phyloP scores from a whole-genome alignment of 352 stramenopile genomes.

The Aphanomyces invadans region DNA sequence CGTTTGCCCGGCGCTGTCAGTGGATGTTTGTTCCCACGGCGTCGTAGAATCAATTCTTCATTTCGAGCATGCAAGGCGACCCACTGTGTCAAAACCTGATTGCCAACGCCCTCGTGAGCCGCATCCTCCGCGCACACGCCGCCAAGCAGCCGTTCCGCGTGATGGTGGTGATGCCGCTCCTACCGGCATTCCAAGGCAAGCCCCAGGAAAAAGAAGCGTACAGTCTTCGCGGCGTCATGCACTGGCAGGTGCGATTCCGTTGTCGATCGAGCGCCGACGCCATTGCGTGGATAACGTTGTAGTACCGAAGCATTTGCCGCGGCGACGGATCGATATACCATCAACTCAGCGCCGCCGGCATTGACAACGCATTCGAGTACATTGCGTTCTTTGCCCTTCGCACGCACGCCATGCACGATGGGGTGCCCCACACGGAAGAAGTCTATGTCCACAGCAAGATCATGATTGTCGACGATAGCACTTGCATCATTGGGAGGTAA shows the following conservation, averaged over 20 bases:
- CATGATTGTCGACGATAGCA: slow-evolving; percentile 82
- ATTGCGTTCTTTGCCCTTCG: slow-evolving; percentile 80
- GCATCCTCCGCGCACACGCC: slow-evolving; percentile 62
- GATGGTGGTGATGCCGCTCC: slow-evolving; percentile 74
- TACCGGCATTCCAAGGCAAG: slow-evolving; percentile 76
- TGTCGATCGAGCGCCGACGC: not conserved
- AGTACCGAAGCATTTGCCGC: slow-evolving; percentile 79
- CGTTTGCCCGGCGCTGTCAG: too few species aligned
- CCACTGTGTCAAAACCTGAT: slow-evolving; percentile 71
- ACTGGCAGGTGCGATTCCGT: slow-evolving; percentile 44
- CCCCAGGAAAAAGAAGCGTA: slow-evolving; percentile 71
- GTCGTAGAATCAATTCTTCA: slow-evolving; percentile 82
- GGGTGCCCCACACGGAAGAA: slow-evolving; percentile 53
- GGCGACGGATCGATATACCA: slow-evolving; percentile 78
- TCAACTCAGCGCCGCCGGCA: slow-evolving; percentile 62
- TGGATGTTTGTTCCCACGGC: too few species aligned
- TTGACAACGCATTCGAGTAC: slow-evolving; percentile 78
- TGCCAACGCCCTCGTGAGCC: slow-evolving; percentile 65
- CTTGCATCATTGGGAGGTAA: slow-evolving; percentile 61
- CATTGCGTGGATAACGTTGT: slow-evolving; percentile 15
- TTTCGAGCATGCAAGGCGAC: slow-evolving; percentile 81
- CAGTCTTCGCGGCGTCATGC: slow-evolving; percentile 76
- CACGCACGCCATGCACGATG: slow-evolving; percentile 39
- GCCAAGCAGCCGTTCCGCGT: slow-evolving; percentile 81
- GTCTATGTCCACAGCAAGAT: slow-evolving; percentile 89